Conservation (phyloP, 1,139 yeast genomes). For the Pichia sp. region DNA sequence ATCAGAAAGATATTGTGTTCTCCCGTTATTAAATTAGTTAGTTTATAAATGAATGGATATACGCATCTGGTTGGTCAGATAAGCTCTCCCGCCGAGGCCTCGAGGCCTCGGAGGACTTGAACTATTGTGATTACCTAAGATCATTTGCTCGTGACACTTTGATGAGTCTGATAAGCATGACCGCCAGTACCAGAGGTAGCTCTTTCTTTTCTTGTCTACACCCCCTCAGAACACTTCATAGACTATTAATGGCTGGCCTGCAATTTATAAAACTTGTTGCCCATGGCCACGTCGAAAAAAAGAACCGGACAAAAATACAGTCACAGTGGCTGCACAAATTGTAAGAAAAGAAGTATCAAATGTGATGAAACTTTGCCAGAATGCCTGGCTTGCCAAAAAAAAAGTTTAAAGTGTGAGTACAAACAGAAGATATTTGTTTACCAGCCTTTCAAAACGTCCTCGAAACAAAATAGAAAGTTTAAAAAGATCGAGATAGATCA, state of each 20-base stretch:
- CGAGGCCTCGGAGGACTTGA: too few species aligned
- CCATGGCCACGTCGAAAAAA: neutral
- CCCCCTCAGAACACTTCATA: too few species aligned
- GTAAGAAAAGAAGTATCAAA: slow-evolving; percentile 11
- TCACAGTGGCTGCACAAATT: neutral
- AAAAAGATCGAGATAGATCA: neutral
- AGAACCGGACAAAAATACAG: neutral
- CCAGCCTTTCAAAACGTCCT: neutral
- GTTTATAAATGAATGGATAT: neutral
- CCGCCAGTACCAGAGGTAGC: too few species aligned
- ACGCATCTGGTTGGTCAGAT: neutral
- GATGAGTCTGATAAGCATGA: too few species aligned
- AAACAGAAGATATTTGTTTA: neutral
- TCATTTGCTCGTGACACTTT: too few species aligned
- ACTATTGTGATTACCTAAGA: too few species aligned
- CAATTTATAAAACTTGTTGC: neutral
- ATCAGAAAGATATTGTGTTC: neutral
- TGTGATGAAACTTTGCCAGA: slow-evolving; percentile 12
- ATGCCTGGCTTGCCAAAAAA: slow-evolving; percentile 7
- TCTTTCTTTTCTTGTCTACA: too few species aligned
- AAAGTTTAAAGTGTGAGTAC: neutral
- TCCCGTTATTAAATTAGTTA: neutral
- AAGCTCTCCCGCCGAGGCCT: too few species aligned
- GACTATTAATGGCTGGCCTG: too few species aligned
- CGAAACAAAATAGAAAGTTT: neutral